Evolutionary conservation across 805 yeast species (phyloP).

Genomic region (Wickerhamomyces bovis): DNA sequence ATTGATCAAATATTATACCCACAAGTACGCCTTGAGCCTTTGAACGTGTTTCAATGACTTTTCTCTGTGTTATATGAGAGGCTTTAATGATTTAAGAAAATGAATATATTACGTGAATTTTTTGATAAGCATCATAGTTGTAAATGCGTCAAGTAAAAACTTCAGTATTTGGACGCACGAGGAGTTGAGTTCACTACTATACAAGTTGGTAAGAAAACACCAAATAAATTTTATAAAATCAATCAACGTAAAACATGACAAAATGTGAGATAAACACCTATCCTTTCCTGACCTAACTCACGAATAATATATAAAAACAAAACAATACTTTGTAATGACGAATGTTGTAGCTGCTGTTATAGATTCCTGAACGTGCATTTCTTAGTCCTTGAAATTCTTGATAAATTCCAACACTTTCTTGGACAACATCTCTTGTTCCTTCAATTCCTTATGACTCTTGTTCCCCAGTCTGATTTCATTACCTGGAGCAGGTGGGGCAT

Average conservation of each 20-base stretch:
- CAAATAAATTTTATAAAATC: neutral
- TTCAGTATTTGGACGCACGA: no score
- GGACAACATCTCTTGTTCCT: conserved; percentile 16
- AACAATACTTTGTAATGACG: neutral
- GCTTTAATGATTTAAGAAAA: no score
- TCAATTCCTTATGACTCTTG: conserved; percentile 18
- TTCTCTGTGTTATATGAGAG: no score
- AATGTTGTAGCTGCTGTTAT: neutral
- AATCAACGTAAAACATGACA: neutral
- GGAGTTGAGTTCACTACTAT: no score
- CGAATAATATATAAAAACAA: no score
- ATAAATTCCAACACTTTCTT: conserved; percentile 20
- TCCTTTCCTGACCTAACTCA: neutral
- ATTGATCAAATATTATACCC: conserved; percentile 34
- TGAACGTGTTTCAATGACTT: no score
- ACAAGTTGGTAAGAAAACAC: no score
- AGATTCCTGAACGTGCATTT: neutral
- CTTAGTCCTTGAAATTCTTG: conserved; percentile 13
- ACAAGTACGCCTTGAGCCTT: conserved; percentile 15
- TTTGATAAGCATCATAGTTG: no score
- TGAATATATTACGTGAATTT: no score
- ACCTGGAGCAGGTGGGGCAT: conserved; percentile 19
- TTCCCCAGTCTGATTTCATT: conserved; percentile 21
- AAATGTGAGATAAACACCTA: neutral
- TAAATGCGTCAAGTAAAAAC: no score